These are phyloP conservation scores for Pseudonitzschia delicatissima DNA, from an alignment of 108 stramenopile genomes.

Conservation along the genomic window DNA sequence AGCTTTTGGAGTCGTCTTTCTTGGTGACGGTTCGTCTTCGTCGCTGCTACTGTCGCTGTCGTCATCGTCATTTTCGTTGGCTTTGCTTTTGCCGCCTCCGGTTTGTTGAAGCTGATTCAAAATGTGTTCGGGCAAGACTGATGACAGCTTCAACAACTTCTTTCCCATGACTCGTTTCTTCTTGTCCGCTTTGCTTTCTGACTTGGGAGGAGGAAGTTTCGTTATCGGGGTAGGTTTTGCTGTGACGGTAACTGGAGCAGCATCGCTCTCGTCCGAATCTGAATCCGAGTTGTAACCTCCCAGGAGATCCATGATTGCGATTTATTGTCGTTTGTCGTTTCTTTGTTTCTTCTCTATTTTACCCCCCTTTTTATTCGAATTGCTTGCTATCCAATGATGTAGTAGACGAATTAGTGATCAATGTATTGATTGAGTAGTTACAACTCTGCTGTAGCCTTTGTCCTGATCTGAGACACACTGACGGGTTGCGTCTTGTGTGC, in stretches of 20 bases:
- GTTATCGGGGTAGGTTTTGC: neutral
- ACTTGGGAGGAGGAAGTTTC: neutral
- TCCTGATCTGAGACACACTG: no score
- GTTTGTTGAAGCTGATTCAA: constrained; percentile 31
- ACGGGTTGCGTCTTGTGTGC: no score
- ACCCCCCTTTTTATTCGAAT: neutral
- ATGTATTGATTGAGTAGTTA: no score
- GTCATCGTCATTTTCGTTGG: constrained; percentile 25
- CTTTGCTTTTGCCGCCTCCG: constrained; percentile 22
- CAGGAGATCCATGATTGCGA: constrained; percentile 33
- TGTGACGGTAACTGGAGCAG: neutral
- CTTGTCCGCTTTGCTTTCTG: neutral
- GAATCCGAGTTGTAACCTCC: constrained; percentile 25
- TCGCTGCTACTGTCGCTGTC: constrained; percentile 11
- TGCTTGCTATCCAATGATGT: neutral
- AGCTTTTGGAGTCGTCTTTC: neutral
- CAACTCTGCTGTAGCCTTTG: no score
- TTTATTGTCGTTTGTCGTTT: neutral
- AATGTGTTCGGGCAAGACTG: constrained; percentile 40
- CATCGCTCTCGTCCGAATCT: constrained; percentile 6
- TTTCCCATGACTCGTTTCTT: constrained; percentile 18
- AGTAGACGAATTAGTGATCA: no score
- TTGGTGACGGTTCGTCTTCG: neutral
- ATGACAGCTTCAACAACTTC: constrained; percentile 28
- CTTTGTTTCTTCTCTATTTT: neutral